Evolutionary conservation across 768 basidiomycete species (phyloP).

Genomic region (Lenzites betulinus): DNA sequence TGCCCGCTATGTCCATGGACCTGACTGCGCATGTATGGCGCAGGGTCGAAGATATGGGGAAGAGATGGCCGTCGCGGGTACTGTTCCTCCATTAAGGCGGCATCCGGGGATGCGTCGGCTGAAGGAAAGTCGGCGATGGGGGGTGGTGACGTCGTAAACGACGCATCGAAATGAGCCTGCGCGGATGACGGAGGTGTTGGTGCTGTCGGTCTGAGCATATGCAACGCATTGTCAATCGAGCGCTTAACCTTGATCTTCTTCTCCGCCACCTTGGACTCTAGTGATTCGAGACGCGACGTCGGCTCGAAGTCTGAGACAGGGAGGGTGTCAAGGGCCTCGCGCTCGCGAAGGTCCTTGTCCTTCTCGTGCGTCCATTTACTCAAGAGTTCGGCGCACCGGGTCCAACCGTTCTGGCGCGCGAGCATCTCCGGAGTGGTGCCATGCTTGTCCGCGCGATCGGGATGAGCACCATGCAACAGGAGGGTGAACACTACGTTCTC

Average conservation of each 20-base stretch:
- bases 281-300: slow-evolving; percentile 9
- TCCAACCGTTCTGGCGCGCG: slow-evolving; percentile 78
- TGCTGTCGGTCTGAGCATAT: slow-evolving; percentile 43
- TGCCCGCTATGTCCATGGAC: slow-evolving; percentile 27
- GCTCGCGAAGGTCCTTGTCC: slow-evolving; percentile 61
- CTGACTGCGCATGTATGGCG: slow-evolving; percentile 17
- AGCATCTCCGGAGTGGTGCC: slow-evolving; percentile 86
- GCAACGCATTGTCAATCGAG: slow-evolving; percentile 72
- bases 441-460: slow-evolving; percentile 86
- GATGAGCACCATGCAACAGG: slow-evolving; percentile 81
- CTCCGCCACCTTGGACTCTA: slow-evolving; percentile 22
- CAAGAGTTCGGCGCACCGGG: slow-evolving; percentile 74
- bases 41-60: slow-evolving; percentile 47
- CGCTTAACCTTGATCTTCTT: slow-evolving; percentile 69
- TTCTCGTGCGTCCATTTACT: slow-evolving; percentile 66
- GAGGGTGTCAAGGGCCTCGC: slow-evolving; percentile 34
- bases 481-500: slow-evolving; percentile 74
- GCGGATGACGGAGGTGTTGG: slow-evolving; percentile 29
- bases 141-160: slow-evolving; percentile 23
- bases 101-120: slow-evolving; percentile 28
- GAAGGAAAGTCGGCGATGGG: slow-evolving; percentile 12
- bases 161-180: slow-evolving; percentile 28
- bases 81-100: slow-evolving; percentile 27
- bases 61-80: slow-evolving; percentile 64
- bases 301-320: slow-evolving; percentile 12